Evolutionary conservation across 78 protist species (phyloP), one percentile per base, ranked within the genome.

Genomic region (Isochrysis galbana): DNA sequence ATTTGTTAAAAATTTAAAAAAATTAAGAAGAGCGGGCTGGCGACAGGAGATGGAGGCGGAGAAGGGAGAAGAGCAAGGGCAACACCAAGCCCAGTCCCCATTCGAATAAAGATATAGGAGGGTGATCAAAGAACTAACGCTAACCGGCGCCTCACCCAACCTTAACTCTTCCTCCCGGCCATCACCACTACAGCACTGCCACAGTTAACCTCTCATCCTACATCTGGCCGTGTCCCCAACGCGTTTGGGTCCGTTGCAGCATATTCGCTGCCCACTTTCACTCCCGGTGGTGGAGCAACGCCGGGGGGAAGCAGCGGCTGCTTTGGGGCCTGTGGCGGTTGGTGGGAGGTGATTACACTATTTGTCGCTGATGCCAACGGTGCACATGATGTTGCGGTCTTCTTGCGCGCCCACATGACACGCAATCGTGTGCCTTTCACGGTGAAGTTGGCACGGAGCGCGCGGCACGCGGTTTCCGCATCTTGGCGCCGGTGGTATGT

Each of bases 391-490:
- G 61, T 14, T 7, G 29, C 29, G 29, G 61, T 51, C 72, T 32
- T 23, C 72, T 61, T 61, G 7, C 72, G 72, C 3, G 72, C 72
- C 72, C 72, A 61, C 72, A 61, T 61, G 72, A 61, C 72, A 32
- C 72, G 72, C 38, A 5, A 3, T 23, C 72, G 72, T 7, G 72
- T 26, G 72, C 72, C 72, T 61, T 21, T 5, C 32, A 90, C 45
- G 42, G 42, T 45, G 44, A 90, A 86, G 55, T 2, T n/a, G 92
- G 11, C 38, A 39, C n/a, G 38, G n/a, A 90, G 92, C 87, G 77
- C 78, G 39, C 3, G 36, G 48, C 25, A 21, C 1, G 92, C 92
- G 10, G 0, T 7, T 44, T 90, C 87, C 25, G 92, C 92, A 26
- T 74, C 84, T 14, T 44, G 87, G 86, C 92, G 92, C 46, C 48